Evolutionary conservation across 2,329 filamentous ascomycete genomes (phyloP).

Genomic region (Fusarium annulatum): DNA sequence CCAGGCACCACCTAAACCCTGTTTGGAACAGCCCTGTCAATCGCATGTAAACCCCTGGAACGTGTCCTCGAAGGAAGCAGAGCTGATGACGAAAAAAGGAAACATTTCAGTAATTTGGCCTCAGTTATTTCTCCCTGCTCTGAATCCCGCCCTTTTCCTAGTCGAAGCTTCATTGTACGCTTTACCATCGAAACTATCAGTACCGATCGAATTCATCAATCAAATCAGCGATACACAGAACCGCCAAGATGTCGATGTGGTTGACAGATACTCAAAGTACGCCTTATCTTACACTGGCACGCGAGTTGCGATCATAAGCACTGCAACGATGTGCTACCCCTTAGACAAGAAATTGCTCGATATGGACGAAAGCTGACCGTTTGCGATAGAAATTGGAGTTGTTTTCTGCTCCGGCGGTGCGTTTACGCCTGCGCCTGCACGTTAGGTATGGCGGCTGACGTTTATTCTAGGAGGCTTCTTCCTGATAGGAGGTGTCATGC

Average conservation of each 20-base stretch:
- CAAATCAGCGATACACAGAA: constrained; percentile 10
- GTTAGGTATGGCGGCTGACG: constrained; percentile 31
- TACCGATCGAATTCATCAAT: background rate
- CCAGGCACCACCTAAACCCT: constrained; percentile 19
- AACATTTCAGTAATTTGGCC: constrained; percentile 33
- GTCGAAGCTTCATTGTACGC: background rate
- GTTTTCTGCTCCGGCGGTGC: constrained; percentile 97
- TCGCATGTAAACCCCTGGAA: constrained; percentile 36
- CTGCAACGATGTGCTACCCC: constrained; percentile 1
- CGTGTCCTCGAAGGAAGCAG: constrained; percentile 32
- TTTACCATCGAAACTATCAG: background rate
- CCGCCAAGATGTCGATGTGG: constrained; percentile 80
- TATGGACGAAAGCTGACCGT: constrained; percentile 46
- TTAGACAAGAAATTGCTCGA: background rate
- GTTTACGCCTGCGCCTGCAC: constrained; percentile 57
- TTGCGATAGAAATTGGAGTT: constrained; percentile 85
- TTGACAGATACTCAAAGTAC: constrained; percentile 94
- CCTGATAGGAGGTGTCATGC: constrained; percentile 89
- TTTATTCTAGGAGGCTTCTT: constrained; percentile 82
- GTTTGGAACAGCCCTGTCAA: constrained; percentile 35
- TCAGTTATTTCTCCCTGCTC: constrained; percentile 26
- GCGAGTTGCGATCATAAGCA: background rate
- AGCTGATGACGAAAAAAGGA: constrained; percentile 36
- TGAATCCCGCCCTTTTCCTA: constrained; percentile 14
- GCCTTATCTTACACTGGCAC: constrained; percentile 50